Evolutionary conservation across 306 rosid species (phyloP).

Genomic region (Casuarina cunninghamiana): DNA sequence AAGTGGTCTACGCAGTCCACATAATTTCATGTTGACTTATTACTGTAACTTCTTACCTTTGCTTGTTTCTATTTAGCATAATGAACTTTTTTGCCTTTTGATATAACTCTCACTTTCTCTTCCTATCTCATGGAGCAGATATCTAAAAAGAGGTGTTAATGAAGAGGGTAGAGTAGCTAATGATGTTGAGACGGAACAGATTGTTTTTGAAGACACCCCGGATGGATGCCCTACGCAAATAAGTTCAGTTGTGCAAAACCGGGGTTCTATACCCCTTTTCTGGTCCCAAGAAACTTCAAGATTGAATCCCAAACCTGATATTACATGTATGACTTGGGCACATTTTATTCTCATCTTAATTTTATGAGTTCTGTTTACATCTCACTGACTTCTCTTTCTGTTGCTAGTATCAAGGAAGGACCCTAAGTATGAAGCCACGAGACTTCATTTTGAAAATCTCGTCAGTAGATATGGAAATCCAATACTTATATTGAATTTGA

Average conservation of each 20-base stretch:
- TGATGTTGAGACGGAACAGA: constrained; percentile 97
- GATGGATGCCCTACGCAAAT: constrained; percentile 68
- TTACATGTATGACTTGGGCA: constrained; percentile 59
- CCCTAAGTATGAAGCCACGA: constrained; percentile 67
- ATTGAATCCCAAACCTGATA: constrained; percentile 81
- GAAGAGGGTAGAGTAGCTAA: constrained; percentile 98
- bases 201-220: constrained; percentile 59
- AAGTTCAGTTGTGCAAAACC: constrained; percentile 87
- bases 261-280: constrained; percentile 98
- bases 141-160: constrained; percentile 91
- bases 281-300: constrained; percentile 98
- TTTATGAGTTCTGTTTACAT: constrained; percentile 12
- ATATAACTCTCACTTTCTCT: constrained; percentile 22
- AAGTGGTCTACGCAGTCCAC: constrained; percentile 12
- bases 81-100: constrained; percentile 16
- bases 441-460: constrained; percentile 94
- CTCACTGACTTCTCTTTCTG: constrained; percentile 29
- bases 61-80: not conserved
- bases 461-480: constrained; percentile 87
- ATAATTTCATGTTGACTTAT: constrained; percentile 10
- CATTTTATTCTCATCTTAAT: constrained; percentile 16
- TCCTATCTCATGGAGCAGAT: constrained; percentile 50
- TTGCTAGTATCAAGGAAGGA: constrained; percentile 72
- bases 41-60: not conserved
- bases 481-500: constrained; percentile 84